Percentiles rank a stretch among this genome's conserved stretches.
phyloP scores from a whole-genome alignment of 768 basidiomycete genomes.

The Cystobasidiopsis lactophilus region DNA sequence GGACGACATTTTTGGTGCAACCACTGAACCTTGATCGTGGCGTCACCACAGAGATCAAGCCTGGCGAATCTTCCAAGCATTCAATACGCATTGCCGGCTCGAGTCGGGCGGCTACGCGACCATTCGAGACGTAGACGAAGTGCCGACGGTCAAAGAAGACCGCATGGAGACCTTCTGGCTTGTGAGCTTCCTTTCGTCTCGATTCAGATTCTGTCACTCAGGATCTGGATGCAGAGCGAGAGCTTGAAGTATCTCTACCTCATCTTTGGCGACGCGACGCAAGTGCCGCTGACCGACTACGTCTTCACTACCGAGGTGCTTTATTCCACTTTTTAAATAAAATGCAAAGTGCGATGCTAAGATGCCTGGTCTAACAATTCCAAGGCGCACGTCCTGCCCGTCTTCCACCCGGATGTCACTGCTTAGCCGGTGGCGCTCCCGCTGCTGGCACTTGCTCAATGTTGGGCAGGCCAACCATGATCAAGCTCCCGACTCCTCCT shows the following conservation, averaged over 20 bases:
- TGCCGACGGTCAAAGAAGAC: conserved; percentile 48
- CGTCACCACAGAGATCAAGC: conserved; percentile 27
- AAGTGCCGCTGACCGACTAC: conserved; percentile 51
- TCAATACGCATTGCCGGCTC: conserved; percentile 57
- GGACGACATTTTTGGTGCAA: background rate
- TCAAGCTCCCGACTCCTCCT: background rate
- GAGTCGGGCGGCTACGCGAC: conserved; percentile 63
- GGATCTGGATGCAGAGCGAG: conserved; percentile 37
- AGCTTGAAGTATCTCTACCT: conserved; percentile 79
- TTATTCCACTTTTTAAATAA: background rate
- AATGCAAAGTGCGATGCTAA: background rate
- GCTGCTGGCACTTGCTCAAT: background rate
- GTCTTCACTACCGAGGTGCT: conserved; percentile 82
- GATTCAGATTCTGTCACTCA: background rate
- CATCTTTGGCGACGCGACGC: conserved; percentile 49
- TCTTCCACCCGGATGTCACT: background rate
- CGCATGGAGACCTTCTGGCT: conserved; percentile 92
- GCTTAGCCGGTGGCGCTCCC: background rate
- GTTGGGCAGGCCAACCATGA: background rate
- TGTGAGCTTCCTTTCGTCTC: conserved; percentile 29
- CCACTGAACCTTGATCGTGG: background rate
- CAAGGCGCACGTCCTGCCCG: background rate
- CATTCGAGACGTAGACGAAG: conserved; percentile 60
- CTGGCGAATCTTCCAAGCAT: conserved; percentile 75
- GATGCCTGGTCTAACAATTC: too few relatives aligned